Base-by-base conservation (phyloP, 2,329 filamentous ascomycete genomes). In the Alternaria atra region DNA sequence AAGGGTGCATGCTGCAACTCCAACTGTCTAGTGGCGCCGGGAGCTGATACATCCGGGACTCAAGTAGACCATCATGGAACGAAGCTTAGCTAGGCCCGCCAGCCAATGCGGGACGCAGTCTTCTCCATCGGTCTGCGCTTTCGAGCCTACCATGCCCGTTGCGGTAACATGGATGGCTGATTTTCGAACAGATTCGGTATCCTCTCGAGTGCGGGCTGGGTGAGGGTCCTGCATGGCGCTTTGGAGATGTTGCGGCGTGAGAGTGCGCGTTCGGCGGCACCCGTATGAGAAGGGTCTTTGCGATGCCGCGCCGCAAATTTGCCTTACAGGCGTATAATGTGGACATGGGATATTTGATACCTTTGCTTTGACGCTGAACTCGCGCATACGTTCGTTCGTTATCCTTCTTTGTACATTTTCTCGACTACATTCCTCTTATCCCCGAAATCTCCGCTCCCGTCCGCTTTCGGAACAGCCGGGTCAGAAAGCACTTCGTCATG, bases 11-110 rank as follows among this genome's bases (percentile, higher is more conserved):
- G 46, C 61, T 76, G 71, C 57, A 63, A 77, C 75, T 59, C 48
- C 40, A 50, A 48, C 32, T 68, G 74, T 72, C 37, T 52, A 50
- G 67, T 77, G 68, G 73, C 71, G 69, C 67, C 75, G 74, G 75
- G 69, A 72, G 60, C 25, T 74, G 71, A 70, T 62, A 73, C 74
- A 74, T 75, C 75, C 76, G 74, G 70, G 67, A 61, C 42, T 54
- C 64, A 61, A 67, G 65, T 63, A 66, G 51, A 43, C 63, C 44
- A 47, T 63, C 70, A 67, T 74, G 69, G 68, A 73, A 73, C 73
- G 46, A 72, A 74, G 73, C 75, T 76, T 73, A 73, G 63, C 65
- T 58, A 55, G 62, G 61, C 37, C 34, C 29, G n/a, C 30, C 54
- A 60, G 52, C 72, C 71, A 73, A 73, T 72, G 53, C 51, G 55